Percentiles rank a stretch among this genome's conserved stretches.
Conservation (phyloP, 345 rosid genomes). For the Sapria himalayana region DNA sequence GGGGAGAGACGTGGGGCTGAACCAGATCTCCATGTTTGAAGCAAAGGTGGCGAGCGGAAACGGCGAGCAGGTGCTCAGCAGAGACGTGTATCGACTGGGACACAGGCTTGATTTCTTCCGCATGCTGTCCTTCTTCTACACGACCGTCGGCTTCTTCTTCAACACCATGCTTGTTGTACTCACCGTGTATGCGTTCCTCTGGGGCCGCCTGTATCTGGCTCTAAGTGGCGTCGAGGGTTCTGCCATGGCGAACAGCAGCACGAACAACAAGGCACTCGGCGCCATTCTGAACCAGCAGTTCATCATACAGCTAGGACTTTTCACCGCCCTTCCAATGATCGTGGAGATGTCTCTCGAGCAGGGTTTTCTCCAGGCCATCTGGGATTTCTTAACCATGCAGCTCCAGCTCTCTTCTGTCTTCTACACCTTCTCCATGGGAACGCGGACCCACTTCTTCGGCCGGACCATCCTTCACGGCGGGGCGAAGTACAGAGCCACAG, state of each 20-base stretch:
- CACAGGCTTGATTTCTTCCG: slow-evolving; percentile 93
- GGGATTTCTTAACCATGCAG: slow-evolving; percentile 95
- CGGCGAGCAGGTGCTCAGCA: slow-evolving; percentile 92
- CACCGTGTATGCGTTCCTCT: slow-evolving; percentile 81
- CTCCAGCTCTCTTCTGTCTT: slow-evolving; percentile 87
- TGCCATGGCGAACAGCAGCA: slow-evolving; percentile 25
- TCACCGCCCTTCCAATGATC: slow-evolving; percentile 94
- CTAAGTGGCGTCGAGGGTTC: slow-evolving; percentile 79
- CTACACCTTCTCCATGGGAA: slow-evolving; percentile 95
- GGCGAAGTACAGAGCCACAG: slow-evolving; percentile 93
- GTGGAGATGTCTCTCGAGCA: slow-evolving; percentile 88
- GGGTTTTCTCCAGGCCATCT: slow-evolving; percentile 75
- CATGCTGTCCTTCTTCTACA: slow-evolving; percentile 88
- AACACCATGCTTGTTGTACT: slow-evolving; percentile 82
- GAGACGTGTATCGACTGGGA: slow-evolving; percentile 92
- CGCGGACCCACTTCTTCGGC: slow-evolving; percentile 88
- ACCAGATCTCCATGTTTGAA: slow-evolving; percentile 95
- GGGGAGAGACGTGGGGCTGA: slow-evolving; percentile 97
- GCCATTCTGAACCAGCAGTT: slow-evolving; percentile 76
- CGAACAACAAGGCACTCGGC: slow-evolving; percentile 36
- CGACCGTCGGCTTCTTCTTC: slow-evolving; percentile 84
- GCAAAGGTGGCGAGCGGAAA: slow-evolving; percentile 99
- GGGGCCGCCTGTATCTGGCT: slow-evolving; percentile 90
- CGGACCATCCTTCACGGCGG: slow-evolving; percentile 95
- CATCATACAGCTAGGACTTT: slow-evolving; percentile 68